Percentiles rank a stretch among this genome's conserved stretches.
These are phyloP conservation scores for Lojkania enalia DNA, from an alignment of 2,329 filamentous ascomycete genomes.

Conservation along the genomic window DNA sequence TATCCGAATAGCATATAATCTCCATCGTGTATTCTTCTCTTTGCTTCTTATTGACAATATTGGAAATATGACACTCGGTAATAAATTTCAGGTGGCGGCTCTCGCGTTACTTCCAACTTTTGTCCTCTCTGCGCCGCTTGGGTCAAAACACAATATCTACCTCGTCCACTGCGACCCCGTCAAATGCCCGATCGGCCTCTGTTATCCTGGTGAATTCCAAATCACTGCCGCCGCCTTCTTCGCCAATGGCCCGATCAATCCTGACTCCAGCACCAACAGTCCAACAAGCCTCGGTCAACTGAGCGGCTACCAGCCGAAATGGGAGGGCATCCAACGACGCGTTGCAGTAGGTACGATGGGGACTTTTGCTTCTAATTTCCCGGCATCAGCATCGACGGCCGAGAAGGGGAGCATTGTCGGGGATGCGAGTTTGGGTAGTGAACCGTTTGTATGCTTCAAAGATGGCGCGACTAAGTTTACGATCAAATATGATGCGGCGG, in stretches of 20 bases:
- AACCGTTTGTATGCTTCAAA: constrained; percentile 25
- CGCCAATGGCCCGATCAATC: constrained; percentile 15
- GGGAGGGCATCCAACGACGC: constrained; percentile 18
- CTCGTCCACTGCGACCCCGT: constrained; percentile 15
- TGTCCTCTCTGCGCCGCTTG: constrained; percentile 8
- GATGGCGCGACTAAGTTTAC: constrained; percentile 20
- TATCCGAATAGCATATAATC: no score
- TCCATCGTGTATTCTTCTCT: no score
- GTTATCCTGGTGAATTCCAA: constrained; percentile 17
- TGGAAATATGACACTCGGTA: no score
- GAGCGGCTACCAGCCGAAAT: constrained; percentile 5
- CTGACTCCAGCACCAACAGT: neutral
- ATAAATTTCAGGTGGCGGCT: no score
- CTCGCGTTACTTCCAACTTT: constrained; percentile 10
- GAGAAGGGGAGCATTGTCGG: constrained; percentile 21
- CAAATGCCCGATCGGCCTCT: constrained; percentile 20
- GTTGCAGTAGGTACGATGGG: constrained; percentile 15
- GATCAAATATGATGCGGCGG: constrained; percentile 12
- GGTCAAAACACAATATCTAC: constrained; percentile 25
- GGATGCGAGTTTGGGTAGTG: constrained; percentile 15
- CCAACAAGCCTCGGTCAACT: constrained; percentile 8
- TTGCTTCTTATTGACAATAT: no score
- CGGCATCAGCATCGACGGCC: constrained; percentile 8
- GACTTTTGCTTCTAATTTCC: constrained; percentile 16
- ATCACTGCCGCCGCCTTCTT: constrained; percentile 14